Evolutionary conservation across 345 rosid genomes (phyloP), one percentile per base, ranked within the genome.

Genomic region (Euphorbia tirucalli): DNA sequence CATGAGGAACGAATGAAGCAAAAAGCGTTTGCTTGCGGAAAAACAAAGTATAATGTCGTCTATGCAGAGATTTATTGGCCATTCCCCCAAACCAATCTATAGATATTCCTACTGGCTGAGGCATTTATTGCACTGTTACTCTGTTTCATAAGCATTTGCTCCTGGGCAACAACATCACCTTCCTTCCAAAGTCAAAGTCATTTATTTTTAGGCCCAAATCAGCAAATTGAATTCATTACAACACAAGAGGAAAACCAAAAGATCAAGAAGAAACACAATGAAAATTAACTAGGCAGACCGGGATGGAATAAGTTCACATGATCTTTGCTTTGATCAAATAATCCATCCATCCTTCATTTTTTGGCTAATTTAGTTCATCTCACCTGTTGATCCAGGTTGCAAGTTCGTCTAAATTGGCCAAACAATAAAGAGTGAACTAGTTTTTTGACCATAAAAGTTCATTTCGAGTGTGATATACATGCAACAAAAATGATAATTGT

Each of bases 141-240:
- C 81, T 81, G 86, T 82, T 79, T 85, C 74, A 77, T 72, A 24
- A 90, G 96, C 96, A 88, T 81, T 68, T 85, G 89, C 71, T 83
- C 90, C 78, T 90, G 96, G 0, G 86, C 91, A 60, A 67, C 25
- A 24, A 77, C 73, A 77, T 88, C 86, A 18, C 88, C 96, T 18
- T 85, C 96, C 96, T 88, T 70, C 19, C 28, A 62, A 50, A 68
- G 16, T n/a, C 19, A 19, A 67, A 8, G 46, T 49, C 22, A 24
- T 55, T 31, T 11, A 24, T 59, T 65, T 11, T 25, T 30, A 18
- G 2, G 61, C 3, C 8, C 48, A 28, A 59, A 65, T 24, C 30
- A 49, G 59, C n/a, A n/a, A n/a, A n/a, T n/a, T n/a, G n/a, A n/a
- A n/a, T n/a, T n/a, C 43, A 30, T 0, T 25, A 67, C 30, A 22